A percentile compares a stretch with the other conserved stretches of the same genome.
phyloP scores from a whole-genome alignment of 2,329 filamentous ascomycete genomes.

The Rhynchosporium agropyri region DNA sequence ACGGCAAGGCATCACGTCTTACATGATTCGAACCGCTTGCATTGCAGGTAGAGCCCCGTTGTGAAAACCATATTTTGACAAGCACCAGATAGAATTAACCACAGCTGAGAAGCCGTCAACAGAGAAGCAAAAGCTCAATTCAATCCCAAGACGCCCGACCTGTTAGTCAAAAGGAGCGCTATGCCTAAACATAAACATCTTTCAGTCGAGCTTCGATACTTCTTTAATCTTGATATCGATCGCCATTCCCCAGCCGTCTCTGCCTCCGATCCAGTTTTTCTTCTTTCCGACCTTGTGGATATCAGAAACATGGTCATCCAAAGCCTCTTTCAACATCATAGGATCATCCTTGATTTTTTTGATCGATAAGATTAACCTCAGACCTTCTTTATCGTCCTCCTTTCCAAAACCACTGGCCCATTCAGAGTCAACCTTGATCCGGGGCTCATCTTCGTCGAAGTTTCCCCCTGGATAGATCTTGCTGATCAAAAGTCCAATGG shows the following conservation, averaged over 20 bases:
- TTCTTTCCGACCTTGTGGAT: conserved; percentile 61
- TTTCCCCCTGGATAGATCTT: conserved; percentile 63
- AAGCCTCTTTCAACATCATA: conserved; percentile 46
- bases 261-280: conserved; percentile 54
- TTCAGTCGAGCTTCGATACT: conserved; percentile 26
- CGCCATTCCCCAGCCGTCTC: conserved; percentile 45
- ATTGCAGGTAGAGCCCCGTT: no score
- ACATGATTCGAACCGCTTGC: no score
- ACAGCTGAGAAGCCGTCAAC: no score
- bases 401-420: conserved; percentile 49
- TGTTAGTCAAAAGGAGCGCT: background rate
- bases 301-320: conserved; percentile 46
- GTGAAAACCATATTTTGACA: no score
- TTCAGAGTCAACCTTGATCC: conserved; percentile 46
- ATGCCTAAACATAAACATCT: background rate
- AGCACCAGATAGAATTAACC: no score
- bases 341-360: conserved; percentile 45
- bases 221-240: conserved; percentile 44
- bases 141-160: background rate
- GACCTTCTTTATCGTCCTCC: conserved; percentile 45
- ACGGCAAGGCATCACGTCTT: no score
- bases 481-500: conserved; percentile 59
- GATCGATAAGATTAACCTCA: conserved; percentile 50
- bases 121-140: background rate
- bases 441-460: conserved; percentile 45